Base-by-base conservation (phyloP, 371 early-diverging fungal species). In the Zychaea mexicana region DNA sequence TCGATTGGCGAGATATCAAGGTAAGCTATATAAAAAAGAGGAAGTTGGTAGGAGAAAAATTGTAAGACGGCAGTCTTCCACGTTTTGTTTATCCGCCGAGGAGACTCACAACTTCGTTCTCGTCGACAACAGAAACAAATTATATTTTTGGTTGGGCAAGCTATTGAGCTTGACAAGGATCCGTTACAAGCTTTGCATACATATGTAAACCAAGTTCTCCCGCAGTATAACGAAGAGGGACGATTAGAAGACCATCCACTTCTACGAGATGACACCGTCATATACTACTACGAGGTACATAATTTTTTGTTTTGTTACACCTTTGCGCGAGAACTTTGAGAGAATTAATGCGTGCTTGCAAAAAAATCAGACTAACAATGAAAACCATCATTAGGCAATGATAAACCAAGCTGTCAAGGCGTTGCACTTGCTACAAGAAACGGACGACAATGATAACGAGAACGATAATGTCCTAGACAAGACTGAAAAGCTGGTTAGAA, bases 221-320 rank as follows among this genome's bases (percentile, higher is more conserved):
- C 85, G 0, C 62, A 70, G 6, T 83, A 78, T 46, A 79, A 83
- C 46, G 52, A 61, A 19, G 74, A 81, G 3, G 80, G 68, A 0
- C n/a, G 24, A 1, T 39, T 81, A 21, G 75, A 82, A 15, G 61
- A 56, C 0, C 74, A 85, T 55, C 89, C 89, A 4, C 57, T 87
- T 21, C 49, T 88, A 33, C 77, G 60, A n/a, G 57, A 64, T 1
- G 78, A 76, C 30, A 85, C 84, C 0, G 66, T 83, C 21, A 70
- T 81, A 0, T 72, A 69, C 2, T 87, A 82, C 55, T 88, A 85
- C 52, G 85, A 88, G 68, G 73, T 69, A 69, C 7, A 24, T 53
- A 22, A 54, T 15, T n/a, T 47, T 47, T 47, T 47, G 6, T 17
- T 24, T 8, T 47, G 5, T 17, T 17, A 17, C 4, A 47, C n/a